phyloP scores from a whole-genome alignment of 345 rosid species.

The Salix purpurea region DNA sequence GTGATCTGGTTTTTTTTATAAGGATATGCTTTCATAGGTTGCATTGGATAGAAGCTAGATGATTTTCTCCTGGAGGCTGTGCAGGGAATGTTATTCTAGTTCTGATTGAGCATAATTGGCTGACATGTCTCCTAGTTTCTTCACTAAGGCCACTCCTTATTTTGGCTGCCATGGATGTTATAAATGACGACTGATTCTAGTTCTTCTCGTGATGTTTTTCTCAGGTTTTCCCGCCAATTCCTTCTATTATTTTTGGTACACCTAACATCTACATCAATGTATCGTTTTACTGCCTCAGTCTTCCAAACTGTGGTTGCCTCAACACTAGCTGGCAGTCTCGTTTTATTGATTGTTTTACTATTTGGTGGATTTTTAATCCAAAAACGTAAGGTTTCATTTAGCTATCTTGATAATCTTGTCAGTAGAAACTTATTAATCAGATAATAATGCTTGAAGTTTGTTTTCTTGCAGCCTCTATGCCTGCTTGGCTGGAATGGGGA shows the following conservation, averaged over 20 bases:
- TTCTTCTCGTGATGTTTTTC: background rate
- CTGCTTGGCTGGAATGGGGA: slow-evolving; percentile 69
- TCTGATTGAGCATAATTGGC: no score
- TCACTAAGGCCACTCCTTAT: background rate
- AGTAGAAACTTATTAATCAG: background rate
- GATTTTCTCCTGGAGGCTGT: no score
- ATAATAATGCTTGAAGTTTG: background rate
- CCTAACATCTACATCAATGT: slow-evolving; percentile 60
- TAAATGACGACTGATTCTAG: background rate
- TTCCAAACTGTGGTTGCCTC: slow-evolving; percentile 51
- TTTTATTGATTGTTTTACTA: slow-evolving; percentile 34
- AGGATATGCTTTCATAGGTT: no score
- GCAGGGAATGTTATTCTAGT: no score
- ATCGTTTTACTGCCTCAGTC: slow-evolving; percentile 55
- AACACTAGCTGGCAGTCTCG: slow-evolving; percentile 44
- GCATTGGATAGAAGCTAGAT: no score
- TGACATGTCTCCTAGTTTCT: no score
- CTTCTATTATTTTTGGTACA: slow-evolving; percentile 56
- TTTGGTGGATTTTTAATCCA: slow-evolving; percentile 66
- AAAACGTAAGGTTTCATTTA: slow-evolving; percentile 34
- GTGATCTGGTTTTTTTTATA: no score
- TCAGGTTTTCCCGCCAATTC: slow-evolving; percentile 65
- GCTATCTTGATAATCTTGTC: background rate
- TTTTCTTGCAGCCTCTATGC: slow-evolving; percentile 57
- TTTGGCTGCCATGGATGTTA: background rate